A percentile compares a stretch with the other conserved stretches of the same genome.
Conservation (phyloP, 2,329 filamentous ascomycete species). For the Nothopassalora personata region DNA sequence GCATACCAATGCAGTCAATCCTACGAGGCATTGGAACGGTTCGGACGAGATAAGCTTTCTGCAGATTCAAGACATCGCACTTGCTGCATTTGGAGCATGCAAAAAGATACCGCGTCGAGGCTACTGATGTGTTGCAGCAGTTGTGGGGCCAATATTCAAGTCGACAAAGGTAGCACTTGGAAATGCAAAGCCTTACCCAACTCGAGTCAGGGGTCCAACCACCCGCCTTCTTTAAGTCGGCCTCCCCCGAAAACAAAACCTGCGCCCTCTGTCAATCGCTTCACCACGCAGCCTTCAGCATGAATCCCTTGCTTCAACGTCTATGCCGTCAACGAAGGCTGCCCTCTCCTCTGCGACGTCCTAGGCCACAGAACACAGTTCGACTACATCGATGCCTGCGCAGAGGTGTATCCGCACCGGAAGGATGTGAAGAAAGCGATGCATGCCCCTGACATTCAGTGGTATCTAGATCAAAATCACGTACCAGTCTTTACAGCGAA, state of each 20-base stretch:
- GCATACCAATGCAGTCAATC: not conserved
- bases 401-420: constrained; percentile 21
- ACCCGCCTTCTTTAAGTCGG: constrained; percentile 2
- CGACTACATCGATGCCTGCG: constrained; percentile 28
- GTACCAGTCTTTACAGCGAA: constrained; percentile 26
- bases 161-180: too few relatives aligned
- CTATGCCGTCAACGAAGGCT: constrained; percentile 29
- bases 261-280: constrained; percentile 29
- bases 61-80: not conserved
- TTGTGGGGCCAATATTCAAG: too few relatives aligned
- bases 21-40: not conserved
- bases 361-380: constrained; percentile 7
- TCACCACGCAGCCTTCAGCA: constrained; percentile 5
- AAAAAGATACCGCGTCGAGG: not conserved
- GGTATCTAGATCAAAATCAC: constrained; percentile 49
- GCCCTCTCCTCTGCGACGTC: constrained; percentile 24
- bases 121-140: not conserved
- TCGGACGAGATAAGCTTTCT: not conserved
- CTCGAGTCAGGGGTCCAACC: constrained; percentile 10
- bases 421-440: not conserved
- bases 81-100: not conserved
- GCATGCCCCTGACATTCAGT: constrained; percentile 23
- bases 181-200: not conserved
- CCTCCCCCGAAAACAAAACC: constrained; percentile 29
- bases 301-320: constrained; percentile 34